phyloP scores from a whole-genome alignment of 495 filamentous ascomycete species.

The Wilcoxina mikolae region DNA sequence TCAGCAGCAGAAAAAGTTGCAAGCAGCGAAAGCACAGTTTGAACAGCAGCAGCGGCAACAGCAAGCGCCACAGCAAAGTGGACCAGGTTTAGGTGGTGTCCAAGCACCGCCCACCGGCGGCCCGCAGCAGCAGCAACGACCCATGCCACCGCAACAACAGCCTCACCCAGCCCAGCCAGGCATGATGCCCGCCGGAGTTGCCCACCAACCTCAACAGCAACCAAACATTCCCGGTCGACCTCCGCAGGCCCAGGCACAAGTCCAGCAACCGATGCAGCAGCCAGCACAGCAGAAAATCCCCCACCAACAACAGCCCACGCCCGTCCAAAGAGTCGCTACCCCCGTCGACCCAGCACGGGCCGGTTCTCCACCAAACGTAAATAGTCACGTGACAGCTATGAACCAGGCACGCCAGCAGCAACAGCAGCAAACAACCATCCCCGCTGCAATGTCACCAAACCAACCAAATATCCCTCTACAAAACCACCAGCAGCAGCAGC shows the following conservation, averaged over 20 bases:
- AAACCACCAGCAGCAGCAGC: slow-evolving; percentile 20
- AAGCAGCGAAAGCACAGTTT: slow-evolving; percentile 25
- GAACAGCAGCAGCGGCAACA: slow-evolving; percentile 19
- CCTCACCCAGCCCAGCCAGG: slow-evolving; percentile 5
- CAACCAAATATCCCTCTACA: slow-evolving; percentile 10
- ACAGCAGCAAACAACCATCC: not conserved
- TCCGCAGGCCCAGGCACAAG: slow-evolving; percentile 12
- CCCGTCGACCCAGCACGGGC: slow-evolving; percentile 2
- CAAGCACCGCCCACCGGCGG: not conserved
- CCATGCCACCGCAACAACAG: not conserved
- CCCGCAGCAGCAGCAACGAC: slow-evolving; percentile 12
- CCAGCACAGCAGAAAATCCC: not conserved
- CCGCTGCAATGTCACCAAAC: slow-evolving; percentile 5
- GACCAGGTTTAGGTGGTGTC: slow-evolving; percentile 1
- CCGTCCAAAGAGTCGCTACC: slow-evolving; percentile 10
- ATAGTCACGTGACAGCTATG: slow-evolving; percentile 18
- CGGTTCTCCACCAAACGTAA: slow-evolving; percentile 18
- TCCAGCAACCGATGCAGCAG: slow-evolving; percentile 7
- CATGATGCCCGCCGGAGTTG: slow-evolving; percentile 3
- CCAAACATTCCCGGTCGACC: slow-evolving; percentile 16
- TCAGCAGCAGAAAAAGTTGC: slow-evolving; percentile 25
- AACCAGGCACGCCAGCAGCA: slow-evolving; percentile 20
- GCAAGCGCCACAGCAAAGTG: slow-evolving; percentile 6
- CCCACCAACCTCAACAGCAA: slow-evolving; percentile 15
- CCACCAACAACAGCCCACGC: not conserved